phyloP scores from a whole-genome alignment of 495 filamentous ascomycete species.

The Jackrogersella minutella region DNA sequence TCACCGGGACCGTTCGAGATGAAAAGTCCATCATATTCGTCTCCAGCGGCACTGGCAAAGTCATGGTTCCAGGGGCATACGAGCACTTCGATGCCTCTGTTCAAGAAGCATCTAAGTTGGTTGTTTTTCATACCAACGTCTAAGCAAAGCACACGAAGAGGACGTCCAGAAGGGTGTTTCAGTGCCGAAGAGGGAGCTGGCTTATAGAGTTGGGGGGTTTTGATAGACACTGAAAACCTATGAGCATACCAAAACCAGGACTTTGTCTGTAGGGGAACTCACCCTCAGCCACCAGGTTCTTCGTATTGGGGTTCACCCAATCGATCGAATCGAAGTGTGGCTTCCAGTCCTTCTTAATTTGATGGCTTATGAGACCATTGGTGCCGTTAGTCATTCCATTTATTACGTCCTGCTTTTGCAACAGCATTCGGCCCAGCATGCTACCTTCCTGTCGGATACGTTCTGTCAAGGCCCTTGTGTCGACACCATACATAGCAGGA shows the following conservation, averaged over 20 bases:
- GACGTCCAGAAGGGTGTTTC: constrained; percentile 86
- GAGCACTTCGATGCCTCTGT: constrained; percentile 90
- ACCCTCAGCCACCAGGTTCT: constrained; percentile 95
- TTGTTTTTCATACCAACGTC: constrained; percentile 98
- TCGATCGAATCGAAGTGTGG: constrained; percentile 75
- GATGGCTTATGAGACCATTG: constrained; percentile 36
- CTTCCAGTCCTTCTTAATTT: constrained; percentile 63
- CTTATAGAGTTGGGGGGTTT: constrained; percentile 79
- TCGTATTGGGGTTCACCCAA: constrained; percentile 90
- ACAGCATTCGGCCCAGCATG: constrained; percentile 91
- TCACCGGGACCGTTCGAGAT: constrained; percentile 98
- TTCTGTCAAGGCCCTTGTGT: constrained; percentile 94
- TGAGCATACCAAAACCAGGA: constrained; percentile 34
- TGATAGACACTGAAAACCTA: constrained; percentile 77
- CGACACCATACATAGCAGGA: constrained; percentile 95
- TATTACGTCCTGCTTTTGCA: constrained; percentile 65
- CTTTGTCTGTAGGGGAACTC: constrained; percentile 51
- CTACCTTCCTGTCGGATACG: constrained; percentile 90
- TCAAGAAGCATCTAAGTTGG: constrained; percentile 90
- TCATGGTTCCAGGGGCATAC: constrained; percentile 97
- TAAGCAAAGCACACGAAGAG: constrained; percentile 85
- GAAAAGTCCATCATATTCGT: constrained; percentile 94
- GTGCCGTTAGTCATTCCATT: constrained; percentile 56
- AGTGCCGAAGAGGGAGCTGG: constrained; percentile 69
- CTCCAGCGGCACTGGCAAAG: constrained; percentile 74